Base-by-base conservation (phyloP, 2,329 filamentous ascomycete genomes). In the Chaetomiaceae sp. region DNA sequence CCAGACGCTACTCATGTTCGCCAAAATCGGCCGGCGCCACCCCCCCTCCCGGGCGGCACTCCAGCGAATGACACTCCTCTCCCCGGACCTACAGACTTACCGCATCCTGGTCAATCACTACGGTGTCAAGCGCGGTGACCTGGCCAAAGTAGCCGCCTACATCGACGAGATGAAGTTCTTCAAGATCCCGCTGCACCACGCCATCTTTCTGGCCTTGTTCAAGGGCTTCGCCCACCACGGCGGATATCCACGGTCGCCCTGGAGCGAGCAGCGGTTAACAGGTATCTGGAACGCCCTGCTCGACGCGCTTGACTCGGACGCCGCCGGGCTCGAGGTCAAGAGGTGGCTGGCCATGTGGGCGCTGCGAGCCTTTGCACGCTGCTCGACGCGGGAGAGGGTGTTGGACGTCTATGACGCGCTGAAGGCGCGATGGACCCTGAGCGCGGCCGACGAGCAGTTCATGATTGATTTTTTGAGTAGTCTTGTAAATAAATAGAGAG, bases 161-260 rank as follows among this genome's bases (percentile, higher is more conserved):
- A 73, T 99, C 20, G 79, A 82, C 42, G 92, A 97, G 66, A 96
- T 96, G 90, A 81, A 80, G 51, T 71, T 73, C 33, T 84, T 84
- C 59, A 72, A 77, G 3, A 75, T 95, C 3, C 80, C 83, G 0
- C 72, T 92, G 14, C 83, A 92, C 56, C 87, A 86, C 5, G 80
- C 86, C 53, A 80, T 95, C 21, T 96, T 92, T 64, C 75, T 94
- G 33, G 78, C 86, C 7, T 74, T 97, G 3, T 88, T 97, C 71
- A 86, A 89, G 62, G 90, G 88, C 0, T 99, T 97, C 65, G 76
- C 79, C 29, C 68, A 73, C 2, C 85, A 96, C 64, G 92, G 91
- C 10, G 84, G 82, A 23, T 65, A 74, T 21, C 74, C 58, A 1
- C 69, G 84, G 58, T 84, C 84, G 0, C 76, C 81, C 11, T 99